Evolutionary conservation across 352 stramenopile genomes (phyloP).

Genomic region (Phytophthora syringae): DNA sequence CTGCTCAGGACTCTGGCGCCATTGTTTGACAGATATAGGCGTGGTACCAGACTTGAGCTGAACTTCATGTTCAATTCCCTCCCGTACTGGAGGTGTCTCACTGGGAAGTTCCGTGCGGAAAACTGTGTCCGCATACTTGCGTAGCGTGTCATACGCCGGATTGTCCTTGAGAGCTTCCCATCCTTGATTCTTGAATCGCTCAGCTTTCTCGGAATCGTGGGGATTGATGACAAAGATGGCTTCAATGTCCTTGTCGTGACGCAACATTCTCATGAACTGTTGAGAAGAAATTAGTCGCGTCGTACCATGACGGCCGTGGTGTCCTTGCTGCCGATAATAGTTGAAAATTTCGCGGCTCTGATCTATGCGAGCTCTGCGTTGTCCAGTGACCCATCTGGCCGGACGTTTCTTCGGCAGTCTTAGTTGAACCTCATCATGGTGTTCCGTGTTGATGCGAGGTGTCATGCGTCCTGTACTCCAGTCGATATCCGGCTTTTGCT

Average conservation of each 20-base stretch:
- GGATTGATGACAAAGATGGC: slow-evolving; percentile 1
- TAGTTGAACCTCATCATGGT: not conserved
- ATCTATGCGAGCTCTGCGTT: not conserved
- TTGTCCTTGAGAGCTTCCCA: slow-evolving; percentile 5
- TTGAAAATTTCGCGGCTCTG: slow-evolving; percentile 19
- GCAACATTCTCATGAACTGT: slow-evolving; percentile 3
- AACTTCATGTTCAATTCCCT: too few relatives aligned
- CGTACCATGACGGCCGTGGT: not conserved
- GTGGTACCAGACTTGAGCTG: not conserved
- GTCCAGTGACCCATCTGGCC: slow-evolving; percentile 1
- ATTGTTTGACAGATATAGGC: slow-evolving; percentile 13
- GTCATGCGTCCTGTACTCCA: slow-evolving; percentile 10
- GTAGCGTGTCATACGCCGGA: not conserved
- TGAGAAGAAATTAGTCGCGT: slow-evolving; percentile 2
- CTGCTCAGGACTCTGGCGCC: slow-evolving; percentile 10
- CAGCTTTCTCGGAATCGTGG: not conserved
- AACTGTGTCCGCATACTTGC: slow-evolving; percentile 3
- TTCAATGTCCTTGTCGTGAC: slow-evolving; percentile 4
- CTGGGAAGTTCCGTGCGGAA: slow-evolving; percentile 2
- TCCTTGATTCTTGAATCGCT: slow-evolving; percentile 4
- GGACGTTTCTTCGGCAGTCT: slow-evolving; percentile 8
- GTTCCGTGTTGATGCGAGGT: not conserved
- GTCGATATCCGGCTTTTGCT: slow-evolving; percentile 28
- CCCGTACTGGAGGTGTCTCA: not conserved
- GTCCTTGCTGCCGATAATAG: slow-evolving; percentile 15